These are phyloP conservation scores for Saccharomyces hybrid DNA, from an alignment of 1,139 yeast species.

Conservation along the genomic window DNA sequence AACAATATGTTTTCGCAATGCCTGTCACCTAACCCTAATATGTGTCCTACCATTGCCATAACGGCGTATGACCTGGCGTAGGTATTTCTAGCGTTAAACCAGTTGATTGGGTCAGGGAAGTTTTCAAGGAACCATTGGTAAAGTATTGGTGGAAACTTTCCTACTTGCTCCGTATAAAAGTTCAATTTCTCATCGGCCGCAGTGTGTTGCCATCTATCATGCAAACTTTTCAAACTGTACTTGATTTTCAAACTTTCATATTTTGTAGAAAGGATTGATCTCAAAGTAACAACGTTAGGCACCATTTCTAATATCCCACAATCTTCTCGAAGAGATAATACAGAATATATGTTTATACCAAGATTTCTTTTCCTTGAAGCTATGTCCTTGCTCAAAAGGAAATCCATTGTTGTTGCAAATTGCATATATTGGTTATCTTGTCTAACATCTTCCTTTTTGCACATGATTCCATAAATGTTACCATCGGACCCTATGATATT, in stretches of 20 bases:
- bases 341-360: conserved; percentile 75
- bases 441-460: conserved; percentile 87
- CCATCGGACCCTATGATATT: conserved; percentile 77
- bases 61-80: conserved; percentile 83
- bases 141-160: conserved; percentile 64
- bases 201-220: conserved; percentile 26
- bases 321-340: conserved; percentile 76
- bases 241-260: conserved; percentile 37
- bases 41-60: conserved; percentile 95
- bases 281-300: conserved; percentile 70
- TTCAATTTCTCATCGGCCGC: conserved; percentile 26
- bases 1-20: conserved; percentile 88
- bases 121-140: conserved; percentile 82
- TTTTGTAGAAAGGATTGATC: conserved; percentile 50
- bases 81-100: conserved; percentile 74
- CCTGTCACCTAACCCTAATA: conserved; percentile 86
- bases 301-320: conserved; percentile 95
- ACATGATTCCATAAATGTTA: conserved; percentile 57
- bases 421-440: conserved; percentile 95
- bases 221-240: conserved; percentile 22
- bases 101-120: conserved; percentile 81
- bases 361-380: conserved; percentile 70
- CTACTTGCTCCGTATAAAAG: conserved; percentile 28
- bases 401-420: conserved; percentile 79
- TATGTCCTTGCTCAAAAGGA: conserved; percentile 55